phyloP scores from a whole-genome alignment of 768 basidiomycete genomes.

The Tricholoma flavovirens region DNA sequence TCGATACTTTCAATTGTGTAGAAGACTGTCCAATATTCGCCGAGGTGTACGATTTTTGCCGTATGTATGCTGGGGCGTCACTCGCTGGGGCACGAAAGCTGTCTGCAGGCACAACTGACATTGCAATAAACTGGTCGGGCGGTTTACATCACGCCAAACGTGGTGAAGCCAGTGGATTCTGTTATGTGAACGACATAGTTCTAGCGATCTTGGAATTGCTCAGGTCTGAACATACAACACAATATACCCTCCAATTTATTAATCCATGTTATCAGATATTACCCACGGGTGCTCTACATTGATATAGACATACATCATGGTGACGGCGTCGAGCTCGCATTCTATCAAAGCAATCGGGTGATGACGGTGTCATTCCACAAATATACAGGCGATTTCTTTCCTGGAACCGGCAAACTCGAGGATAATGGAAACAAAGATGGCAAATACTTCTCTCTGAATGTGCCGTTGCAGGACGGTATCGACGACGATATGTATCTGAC shows the following conservation, averaged over 20 bases:
- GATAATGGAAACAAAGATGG: conserved; percentile 86
- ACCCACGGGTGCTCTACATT: conserved; percentile 93
- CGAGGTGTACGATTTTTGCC: conserved; percentile 92
- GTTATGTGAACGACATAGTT: conserved; percentile 97
- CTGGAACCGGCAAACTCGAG: conserved; percentile 92
- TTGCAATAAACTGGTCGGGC: conserved; percentile 98
- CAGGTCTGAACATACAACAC: conserved; percentile 37
- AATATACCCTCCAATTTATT: not conserved
- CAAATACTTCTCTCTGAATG: conserved; percentile 93
- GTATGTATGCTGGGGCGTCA: conserved; percentile 90
- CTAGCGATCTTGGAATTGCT: conserved; percentile 90
- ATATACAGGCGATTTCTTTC: conserved; percentile 98
- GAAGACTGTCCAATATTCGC: conserved; percentile 97
- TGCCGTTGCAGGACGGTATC: conserved; percentile 92
- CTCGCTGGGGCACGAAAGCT: conserved; percentile 89
- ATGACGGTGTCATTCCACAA: conserved; percentile 99
- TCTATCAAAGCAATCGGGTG: conserved; percentile 97
- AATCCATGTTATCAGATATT: conserved; percentile 50
- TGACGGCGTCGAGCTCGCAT: conserved; percentile 96
- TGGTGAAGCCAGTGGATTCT: conserved; percentile 96
- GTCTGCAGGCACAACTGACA: conserved; percentile 81
- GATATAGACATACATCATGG: conserved; percentile 99
- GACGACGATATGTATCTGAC: conserved; percentile 96
- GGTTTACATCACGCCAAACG: conserved; percentile 98
- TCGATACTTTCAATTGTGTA: conserved; percentile 88